phyloP scores from a whole-genome alignment of 2,329 filamentous ascomycete genomes.

The Beauveria brongniartii region DNA sequence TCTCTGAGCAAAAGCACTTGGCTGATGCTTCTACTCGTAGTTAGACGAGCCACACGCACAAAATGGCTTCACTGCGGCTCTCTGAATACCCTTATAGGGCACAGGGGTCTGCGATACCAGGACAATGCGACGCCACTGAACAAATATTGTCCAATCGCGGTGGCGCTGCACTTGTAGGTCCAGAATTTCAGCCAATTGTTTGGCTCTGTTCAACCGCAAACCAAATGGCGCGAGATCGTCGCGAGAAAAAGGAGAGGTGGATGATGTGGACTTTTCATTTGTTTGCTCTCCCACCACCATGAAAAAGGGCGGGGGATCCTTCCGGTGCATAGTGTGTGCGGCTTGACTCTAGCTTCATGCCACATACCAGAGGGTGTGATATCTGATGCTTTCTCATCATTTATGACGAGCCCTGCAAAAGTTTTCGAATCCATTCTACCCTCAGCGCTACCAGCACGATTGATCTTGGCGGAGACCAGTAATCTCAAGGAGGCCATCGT shows the following conservation, averaged over 20 bases:
- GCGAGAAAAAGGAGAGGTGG: not conserved
- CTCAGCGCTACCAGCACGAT: not conserved
- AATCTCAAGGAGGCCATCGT: conserved; percentile 3
- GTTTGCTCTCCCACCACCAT: not conserved
- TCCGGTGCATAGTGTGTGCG: not conserved
- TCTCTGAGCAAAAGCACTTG: not conserved
- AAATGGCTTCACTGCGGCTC: not conserved
- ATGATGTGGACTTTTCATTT: conserved; percentile 1
- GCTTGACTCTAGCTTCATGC: not conserved
- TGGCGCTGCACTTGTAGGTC: not conserved
- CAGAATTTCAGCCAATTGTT: conserved; percentile 3
- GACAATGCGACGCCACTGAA: not conserved
- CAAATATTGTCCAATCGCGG: conserved; percentile 3
- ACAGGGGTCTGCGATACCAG: not conserved
- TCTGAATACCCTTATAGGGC: not conserved
- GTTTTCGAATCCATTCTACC: not conserved
- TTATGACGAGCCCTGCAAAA: not conserved
- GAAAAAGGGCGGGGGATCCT: not conserved
- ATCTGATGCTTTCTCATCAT: conserved; percentile 5
- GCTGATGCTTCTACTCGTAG: not conserved
- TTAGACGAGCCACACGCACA: not conserved
- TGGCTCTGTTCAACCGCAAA: not conserved
- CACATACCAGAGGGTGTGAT: not conserved
- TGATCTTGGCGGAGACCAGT: conserved; percentile 2
- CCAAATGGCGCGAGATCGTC: not conserved